phyloP scores from a whole-genome alignment of 352 stramenopile species.

The Globisporangium paddicum region DNA sequence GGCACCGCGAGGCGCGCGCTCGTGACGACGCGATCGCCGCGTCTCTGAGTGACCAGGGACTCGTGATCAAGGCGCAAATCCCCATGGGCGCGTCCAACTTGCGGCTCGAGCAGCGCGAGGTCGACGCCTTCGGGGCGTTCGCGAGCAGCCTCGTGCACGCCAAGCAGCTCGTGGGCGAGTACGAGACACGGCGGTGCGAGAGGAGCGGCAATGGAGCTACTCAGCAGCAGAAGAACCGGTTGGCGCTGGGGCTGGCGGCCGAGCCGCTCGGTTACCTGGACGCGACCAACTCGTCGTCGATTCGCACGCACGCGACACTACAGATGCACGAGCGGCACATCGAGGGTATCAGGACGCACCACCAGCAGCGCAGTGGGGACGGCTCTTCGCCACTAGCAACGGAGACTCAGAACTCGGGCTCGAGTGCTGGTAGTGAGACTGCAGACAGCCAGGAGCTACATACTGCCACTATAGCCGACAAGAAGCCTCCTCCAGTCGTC shows the following conservation, averaged over 20 bases:
- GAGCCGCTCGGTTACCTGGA: constrained; percentile 50
- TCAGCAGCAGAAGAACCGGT: constrained; percentile 3
- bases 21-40: constrained; percentile 38
- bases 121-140: constrained; percentile 43
- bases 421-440: not conserved
- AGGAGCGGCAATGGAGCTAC: constrained; percentile 38
- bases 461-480: not conserved
- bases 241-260: constrained; percentile 13
- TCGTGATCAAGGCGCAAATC: constrained; percentile 74
- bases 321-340: constrained; percentile 37
- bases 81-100: constrained; percentile 63
- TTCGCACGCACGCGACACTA: constrained; percentile 50
- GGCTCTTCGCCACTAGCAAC: not conserved
- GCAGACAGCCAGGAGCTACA: not conserved
- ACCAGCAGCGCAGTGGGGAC: not conserved
- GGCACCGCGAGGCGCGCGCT: constrained; percentile 32
- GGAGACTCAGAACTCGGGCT: not conserved
- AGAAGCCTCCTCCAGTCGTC: not conserved
- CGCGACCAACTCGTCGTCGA: constrained; percentile 36
- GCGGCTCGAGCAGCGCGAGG: constrained; percentile 34
- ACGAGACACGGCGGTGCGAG: constrained; percentile 34
- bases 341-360: constrained; percentile 29
- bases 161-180: constrained; percentile 50
- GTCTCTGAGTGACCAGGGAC: constrained; percentile 40
- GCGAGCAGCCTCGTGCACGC: constrained; percentile 43